Evolutionary conservation across 495 filamentous ascomycete genomes (phyloP).

Genomic region (Niebla homalea): DNA sequence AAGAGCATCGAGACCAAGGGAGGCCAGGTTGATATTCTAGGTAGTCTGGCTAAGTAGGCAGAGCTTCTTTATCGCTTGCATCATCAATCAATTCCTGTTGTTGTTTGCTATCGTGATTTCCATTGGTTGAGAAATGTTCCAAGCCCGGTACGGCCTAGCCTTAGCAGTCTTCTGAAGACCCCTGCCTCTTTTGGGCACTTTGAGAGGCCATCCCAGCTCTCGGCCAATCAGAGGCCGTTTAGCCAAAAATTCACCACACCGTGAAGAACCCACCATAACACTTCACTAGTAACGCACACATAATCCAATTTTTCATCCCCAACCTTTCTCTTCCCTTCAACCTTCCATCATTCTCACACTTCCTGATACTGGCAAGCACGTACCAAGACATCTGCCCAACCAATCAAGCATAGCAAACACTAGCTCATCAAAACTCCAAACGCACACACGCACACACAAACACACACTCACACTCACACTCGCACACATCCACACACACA

Average conservation of each 20-base stretch:
- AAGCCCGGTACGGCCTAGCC: too few species aligned
- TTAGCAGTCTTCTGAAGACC: background rate
- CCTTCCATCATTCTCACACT: background rate
- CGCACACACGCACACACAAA: background rate
- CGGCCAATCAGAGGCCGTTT: too few species aligned
- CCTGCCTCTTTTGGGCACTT: too few species aligned
- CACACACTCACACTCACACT: too few species aligned
- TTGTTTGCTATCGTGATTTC: too few species aligned
- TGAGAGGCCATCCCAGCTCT: too few species aligned
- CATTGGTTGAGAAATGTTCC: background rate
- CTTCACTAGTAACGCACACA: too few species aligned
- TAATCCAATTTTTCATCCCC: background rate
- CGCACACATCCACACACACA: background rate
- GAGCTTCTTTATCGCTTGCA: background rate
- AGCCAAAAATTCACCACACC: too few species aligned
- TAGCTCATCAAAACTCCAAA: background rate
- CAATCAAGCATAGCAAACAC: background rate
- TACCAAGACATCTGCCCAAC: background rate
- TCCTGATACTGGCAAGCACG: background rate
- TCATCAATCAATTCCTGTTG: background rate
- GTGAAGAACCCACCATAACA: too few species aligned
- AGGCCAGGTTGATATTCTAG: conserved; percentile 23
- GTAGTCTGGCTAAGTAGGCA: conserved; percentile 8
- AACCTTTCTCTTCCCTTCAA: background rate
- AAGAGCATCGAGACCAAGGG: conserved; percentile 54